A percentile compares a stretch with the other conserved stretches of the same genome.
Evolutionary conservation across 345 rosid species (phyloP).

Genomic region (Salix exigua): DNA sequence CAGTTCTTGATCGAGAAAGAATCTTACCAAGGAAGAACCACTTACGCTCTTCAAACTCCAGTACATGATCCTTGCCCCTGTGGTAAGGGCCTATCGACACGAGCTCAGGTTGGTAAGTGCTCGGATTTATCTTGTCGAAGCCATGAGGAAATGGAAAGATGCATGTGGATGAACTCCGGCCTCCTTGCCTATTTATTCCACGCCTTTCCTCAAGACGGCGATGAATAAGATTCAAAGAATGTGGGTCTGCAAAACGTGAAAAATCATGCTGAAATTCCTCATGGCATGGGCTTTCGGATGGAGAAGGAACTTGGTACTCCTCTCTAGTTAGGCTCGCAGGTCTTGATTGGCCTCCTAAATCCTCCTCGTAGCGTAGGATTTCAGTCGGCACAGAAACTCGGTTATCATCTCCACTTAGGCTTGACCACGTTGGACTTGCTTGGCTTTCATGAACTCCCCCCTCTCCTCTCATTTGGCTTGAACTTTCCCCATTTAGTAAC

Average conservation of each 20-base stretch:
- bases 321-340: background rate
- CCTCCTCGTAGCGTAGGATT: background rate
- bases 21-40: conserved; percentile 10
- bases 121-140: background rate
- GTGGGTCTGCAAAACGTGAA: background rate
- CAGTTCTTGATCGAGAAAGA: conserved; percentile 2
- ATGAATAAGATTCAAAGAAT: background rate
- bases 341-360: background rate
- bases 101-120: conserved; percentile 7
- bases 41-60: conserved; percentile 7
- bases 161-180: background rate
- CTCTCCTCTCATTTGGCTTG: background rate
- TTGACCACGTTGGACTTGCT: background rate
- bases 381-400: background rate
- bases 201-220: background rate
- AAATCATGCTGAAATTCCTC: background rate
- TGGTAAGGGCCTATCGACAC: conserved; percentile 25
- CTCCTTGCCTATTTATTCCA: background rate
- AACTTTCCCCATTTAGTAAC: background rate
- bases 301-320: background rate
- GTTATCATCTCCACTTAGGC: background rate
- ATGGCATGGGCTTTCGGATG: background rate
- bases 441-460: background rate
- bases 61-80: conserved; percentile 1
- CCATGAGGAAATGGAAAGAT: background rate